Evolutionary conservation across 768 basidiomycete genomes (phyloP).

Genomic region (Mycena kentingensis): DNA sequence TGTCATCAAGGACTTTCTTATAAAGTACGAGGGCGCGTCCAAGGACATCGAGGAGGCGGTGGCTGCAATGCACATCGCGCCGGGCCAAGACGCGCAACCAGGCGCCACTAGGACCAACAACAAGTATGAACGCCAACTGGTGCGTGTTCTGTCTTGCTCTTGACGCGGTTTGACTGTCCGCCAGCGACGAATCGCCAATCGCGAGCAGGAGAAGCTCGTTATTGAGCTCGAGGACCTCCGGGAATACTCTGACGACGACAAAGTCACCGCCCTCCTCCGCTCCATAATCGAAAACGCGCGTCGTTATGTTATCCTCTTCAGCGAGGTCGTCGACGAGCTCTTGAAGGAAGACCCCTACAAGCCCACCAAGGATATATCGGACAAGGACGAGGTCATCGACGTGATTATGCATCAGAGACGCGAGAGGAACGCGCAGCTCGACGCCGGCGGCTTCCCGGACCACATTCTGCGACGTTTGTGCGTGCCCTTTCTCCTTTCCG

Average conservation of each 20-base stretch:
- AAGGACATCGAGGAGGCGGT: slow-evolving; percentile 70
- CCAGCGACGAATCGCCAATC: slow-evolving; percentile 91
- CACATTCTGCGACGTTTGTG: slow-evolving; percentile 95
- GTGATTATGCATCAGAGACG: slow-evolving; percentile 92
- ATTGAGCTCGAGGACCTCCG: slow-evolving; percentile 89
- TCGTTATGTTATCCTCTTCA: slow-evolving; percentile 88
- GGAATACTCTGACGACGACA: slow-evolving; percentile 67
- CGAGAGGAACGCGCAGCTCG: slow-evolving; percentile 82
- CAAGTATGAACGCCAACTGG: slow-evolving; percentile 86
- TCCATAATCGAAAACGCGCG: slow-evolving; percentile 84
- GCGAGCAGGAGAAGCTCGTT: slow-evolving; percentile 86
- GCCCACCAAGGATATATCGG: slow-evolving; percentile 89
- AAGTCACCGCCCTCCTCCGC: slow-evolving; percentile 69
- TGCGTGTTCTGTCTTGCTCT: slow-evolving; percentile 42
- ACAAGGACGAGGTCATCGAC: slow-evolving; percentile 94
- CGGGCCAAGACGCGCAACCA: slow-evolving; percentile 39
- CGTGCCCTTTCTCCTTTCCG: slow-evolving; percentile 37
- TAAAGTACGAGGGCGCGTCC: slow-evolving; percentile 61
- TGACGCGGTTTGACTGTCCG: slow-evolving; percentile 32
- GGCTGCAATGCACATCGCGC: slow-evolving; percentile 70
- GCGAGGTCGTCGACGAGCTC: slow-evolving; percentile 85
- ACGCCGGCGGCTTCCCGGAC: slow-evolving; percentile 81
- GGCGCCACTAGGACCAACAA: slow-evolving; percentile 43
- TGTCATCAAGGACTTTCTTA: slow-evolving; percentile 70
- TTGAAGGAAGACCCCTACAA: slow-evolving; percentile 64